Evolutionary conservation across 345 rosid genomes (phyloP), one percentile per base, ranked within the genome.

Genomic region (Carallia pectinifolia): DNA sequence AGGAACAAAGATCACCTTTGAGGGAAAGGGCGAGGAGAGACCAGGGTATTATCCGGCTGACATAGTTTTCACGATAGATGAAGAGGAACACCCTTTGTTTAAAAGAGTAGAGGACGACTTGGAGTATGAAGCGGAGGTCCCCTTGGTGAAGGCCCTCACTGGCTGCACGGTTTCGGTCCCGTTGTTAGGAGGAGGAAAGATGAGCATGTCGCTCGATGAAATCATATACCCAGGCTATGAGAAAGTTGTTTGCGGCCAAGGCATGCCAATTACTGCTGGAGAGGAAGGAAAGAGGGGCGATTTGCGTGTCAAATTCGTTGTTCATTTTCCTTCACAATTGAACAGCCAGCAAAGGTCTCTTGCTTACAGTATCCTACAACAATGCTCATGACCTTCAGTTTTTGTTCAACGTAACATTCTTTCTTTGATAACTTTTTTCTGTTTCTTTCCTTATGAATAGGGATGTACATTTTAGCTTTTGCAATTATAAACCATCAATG

Each of bases 1-100:
- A 78, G 98, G 98, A 66, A 94, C 95, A 0, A 87, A 81, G 82
- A 88, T 94, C 37, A 86, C 85, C 69, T 91, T 94, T 23, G 96
- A 91, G 69, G 97, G 96, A 39, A 91, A 85, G 67, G 98, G 96
- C 0, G 86, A 87, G n/a, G 89, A 91, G 74, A 84, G 78, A 75
- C 97, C 91, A 0, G 97, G 97, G 0, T 86, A 87, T 65, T 84
- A 82, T 1, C 90, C 92, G 0, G 89, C 93, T 5, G 96, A 91
- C 62, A 76, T 91, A 1, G 72, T 83, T 4, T 87, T 91, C 61
- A 61, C 74, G 38, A 81, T 94, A 19, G 90, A 85, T 29, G 97
- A 94, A 53, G 80, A 77, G 63, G 72, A 81, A 50, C 98, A 94
- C 7, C 80, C 86, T 0, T 66, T 91, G 80, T 94, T 90, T 65